These are phyloP conservation scores for Phylloporus sp. DNA, from an alignment of 768 basidiomycete genomes.

Conservation along the genomic window DNA sequence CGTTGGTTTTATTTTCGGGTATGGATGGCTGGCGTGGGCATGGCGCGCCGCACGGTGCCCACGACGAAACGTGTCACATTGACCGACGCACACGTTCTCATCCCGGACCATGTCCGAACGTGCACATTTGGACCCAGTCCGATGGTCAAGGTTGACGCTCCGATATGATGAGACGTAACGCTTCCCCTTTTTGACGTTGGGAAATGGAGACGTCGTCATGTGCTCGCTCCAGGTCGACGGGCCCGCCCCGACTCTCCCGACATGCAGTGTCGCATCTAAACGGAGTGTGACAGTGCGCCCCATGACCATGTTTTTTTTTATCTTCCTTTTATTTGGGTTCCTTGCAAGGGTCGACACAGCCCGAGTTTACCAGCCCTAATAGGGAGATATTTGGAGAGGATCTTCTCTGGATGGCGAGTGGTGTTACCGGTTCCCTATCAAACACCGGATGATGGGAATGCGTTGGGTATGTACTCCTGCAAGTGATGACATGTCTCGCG, in stretches of 20 bases:
- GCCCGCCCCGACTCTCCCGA: neutral
- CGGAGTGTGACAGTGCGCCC: too few species aligned
- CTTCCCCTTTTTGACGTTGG: neutral
- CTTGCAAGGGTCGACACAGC: neutral
- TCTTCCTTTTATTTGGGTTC: too few species aligned
- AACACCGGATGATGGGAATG: constrained; percentile 10
- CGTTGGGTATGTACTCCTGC: neutral
- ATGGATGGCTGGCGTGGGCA: too few species aligned
- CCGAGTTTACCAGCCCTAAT: neutral
- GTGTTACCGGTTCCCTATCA: constrained; percentile 1
- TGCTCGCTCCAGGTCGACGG: neutral
- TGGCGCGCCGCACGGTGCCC: neutral
- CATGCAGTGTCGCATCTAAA: too few species aligned
- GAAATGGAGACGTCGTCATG: constrained; percentile 19
- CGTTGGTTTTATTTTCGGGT: too few species aligned
- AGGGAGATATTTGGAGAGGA: neutral
- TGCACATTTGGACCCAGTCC: neutral
- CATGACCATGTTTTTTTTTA: too few species aligned
- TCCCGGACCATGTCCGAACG: constrained; percentile 16
- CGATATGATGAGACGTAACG: too few species aligned
- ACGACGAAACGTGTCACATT: constrained; percentile 15
- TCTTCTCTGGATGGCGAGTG: constrained; percentile 1
- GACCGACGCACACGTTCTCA: constrained; percentile 9
- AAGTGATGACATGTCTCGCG: constrained; percentile 1
- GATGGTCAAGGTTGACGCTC: constrained; percentile 6